Evolutionary conservation across 495 filamentous ascomycete species (phyloP).

Genomic region (Hapsidospora chrysogenum): DNA sequence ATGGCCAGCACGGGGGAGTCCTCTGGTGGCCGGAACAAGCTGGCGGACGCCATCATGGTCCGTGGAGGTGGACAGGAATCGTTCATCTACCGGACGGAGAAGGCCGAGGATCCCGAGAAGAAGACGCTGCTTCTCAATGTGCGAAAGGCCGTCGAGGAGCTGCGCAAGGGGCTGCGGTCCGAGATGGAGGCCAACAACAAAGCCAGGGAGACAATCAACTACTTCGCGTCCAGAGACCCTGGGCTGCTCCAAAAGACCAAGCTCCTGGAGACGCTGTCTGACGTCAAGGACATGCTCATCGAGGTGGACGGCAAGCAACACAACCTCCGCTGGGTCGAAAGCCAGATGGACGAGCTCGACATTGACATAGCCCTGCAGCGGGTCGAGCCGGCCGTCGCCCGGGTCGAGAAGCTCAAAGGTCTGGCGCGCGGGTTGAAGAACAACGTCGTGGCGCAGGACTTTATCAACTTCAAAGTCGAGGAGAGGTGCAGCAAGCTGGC

Average conservation of each 20-base stretch:
- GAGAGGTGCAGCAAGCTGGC: conserved; percentile 71
- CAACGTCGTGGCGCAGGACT: conserved; percentile 70
- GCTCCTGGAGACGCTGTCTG: conserved; percentile 48
- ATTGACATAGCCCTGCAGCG: conserved; percentile 86
- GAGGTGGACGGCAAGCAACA: conserved; percentile 95
- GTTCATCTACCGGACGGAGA: conserved; percentile 79
- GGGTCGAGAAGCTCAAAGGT: conserved; percentile 66
- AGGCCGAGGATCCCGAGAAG: conserved; percentile 59
- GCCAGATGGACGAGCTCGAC: conserved; percentile 88
- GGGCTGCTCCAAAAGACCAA: conserved; percentile 58
- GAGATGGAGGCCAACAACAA: conserved; percentile 70
- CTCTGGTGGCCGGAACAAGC: conserved; percentile 40
- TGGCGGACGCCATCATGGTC: conserved; percentile 79
- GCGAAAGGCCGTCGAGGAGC: conserved; percentile 78
- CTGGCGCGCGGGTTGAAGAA: conserved; percentile 65
- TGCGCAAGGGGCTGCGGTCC: conserved; percentile 63
- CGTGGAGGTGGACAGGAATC: conserved; percentile 73
- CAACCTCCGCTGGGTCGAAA: conserved; percentile 87
- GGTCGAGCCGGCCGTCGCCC: conserved; percentile 68
- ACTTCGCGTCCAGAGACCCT: conserved; percentile 54
- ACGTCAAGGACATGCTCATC: conserved; percentile 65
- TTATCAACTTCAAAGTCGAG: conserved; percentile 78
- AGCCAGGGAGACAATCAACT: conserved; percentile 64
- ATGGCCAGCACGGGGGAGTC: conserved; percentile 47
- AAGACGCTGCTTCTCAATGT: conserved; percentile 66